These are phyloP conservation scores for Prunus dulcis DNA, from an alignment of 306 rosid species.

Conservation along the genomic window DNA sequence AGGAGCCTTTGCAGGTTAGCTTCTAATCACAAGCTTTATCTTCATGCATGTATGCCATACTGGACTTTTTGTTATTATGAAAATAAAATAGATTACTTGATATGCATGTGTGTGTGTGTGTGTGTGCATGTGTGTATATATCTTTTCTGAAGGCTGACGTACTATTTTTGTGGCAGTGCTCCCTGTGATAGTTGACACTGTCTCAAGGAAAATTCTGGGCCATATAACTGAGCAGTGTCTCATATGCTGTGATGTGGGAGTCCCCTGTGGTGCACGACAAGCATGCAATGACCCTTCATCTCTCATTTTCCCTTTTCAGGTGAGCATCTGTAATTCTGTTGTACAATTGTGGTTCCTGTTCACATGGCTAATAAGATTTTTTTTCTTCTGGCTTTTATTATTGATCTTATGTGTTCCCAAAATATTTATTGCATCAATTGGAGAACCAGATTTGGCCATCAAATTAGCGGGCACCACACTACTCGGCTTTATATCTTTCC, in stretches of 20 bases:
- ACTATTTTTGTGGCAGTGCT: conserved; percentile 60
- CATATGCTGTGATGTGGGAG: conserved; percentile 92
- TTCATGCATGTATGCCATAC: neutral
- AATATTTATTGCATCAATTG: neutral
- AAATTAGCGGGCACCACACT: neutral
- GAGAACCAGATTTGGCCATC: neutral
- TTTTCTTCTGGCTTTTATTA: neutral
- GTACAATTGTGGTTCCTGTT: neutral
- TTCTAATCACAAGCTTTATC: conserved; percentile 19
- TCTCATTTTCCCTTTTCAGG: conserved; percentile 98
- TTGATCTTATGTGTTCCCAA: neutral
- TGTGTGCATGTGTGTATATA: neutral
- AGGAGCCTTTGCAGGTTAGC: conserved; percentile 95
- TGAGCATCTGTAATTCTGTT: conserved; percentile 23
- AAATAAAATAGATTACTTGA: neutral
- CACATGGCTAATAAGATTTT: neutral
- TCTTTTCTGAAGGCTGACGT: neutral
- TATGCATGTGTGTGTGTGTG: neutral
- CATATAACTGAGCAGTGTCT: conserved; percentile 96
- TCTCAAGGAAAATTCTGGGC: conserved; percentile 68
- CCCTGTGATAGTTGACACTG: conserved; percentile 84
- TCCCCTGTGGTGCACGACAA: conserved; percentile 88
- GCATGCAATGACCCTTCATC: conserved; percentile 85
- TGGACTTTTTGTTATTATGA: neutral
- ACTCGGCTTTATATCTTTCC: neutral